Conservation (phyloP, 2,329 filamentous ascomycete genomes). For the Phoma herbarum region DNA sequence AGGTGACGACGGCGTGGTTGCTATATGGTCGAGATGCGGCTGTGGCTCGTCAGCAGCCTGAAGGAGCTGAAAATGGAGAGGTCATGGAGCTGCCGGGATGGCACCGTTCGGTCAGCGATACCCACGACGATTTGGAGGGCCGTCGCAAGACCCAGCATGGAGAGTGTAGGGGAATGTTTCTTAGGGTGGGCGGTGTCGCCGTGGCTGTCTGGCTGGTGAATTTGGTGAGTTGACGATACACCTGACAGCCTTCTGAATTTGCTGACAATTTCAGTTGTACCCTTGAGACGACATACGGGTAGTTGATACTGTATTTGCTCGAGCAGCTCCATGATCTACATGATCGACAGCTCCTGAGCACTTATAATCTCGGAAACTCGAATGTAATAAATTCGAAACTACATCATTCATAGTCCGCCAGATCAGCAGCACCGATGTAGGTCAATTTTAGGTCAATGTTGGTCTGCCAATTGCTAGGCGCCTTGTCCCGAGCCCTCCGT, state of each 20-base stretch:
- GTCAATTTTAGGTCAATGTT: background rate
- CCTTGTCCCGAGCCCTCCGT: background rate
- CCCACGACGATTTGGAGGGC: background rate
- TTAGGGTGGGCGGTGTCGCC: constrained; percentile 5
- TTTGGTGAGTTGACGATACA: background rate
- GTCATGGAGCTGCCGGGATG: constrained; percentile 13
- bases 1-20: constrained; percentile 52
- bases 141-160: background rate
- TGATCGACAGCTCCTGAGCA: background rate
- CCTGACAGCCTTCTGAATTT: background rate
- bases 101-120: constrained; percentile 3
- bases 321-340: background rate
- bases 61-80: background rate
- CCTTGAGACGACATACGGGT: background rate
- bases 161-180: background rate
- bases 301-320: background rate
- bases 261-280: constrained; percentile 2
- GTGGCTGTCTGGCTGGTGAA: constrained; percentile 9
- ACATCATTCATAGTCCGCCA: background rate
- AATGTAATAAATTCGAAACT: background rate
- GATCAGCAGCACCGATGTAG: background rate
- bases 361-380: no score
- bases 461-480: constrained; percentile 9
- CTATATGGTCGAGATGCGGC: background rate
- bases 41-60: background rate